Evolutionary conservation across 768 basidiomycete genomes (phyloP).

Genomic region (Naganishia friedmannii): DNA sequence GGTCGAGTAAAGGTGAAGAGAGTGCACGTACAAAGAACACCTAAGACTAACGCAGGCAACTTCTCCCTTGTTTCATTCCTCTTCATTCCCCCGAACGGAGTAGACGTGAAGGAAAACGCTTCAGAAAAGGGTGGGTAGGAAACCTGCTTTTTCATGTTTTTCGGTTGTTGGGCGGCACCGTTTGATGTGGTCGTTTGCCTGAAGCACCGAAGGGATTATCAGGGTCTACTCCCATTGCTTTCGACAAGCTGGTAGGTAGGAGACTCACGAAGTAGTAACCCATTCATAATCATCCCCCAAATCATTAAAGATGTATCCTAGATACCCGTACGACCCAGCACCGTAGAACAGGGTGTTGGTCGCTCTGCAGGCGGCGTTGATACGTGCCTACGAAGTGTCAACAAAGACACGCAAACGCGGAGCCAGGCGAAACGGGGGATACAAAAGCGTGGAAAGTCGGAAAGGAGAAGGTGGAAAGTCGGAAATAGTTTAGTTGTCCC

Average conservation of each 20-base stretch:
- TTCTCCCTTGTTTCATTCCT: constrained; percentile 76
- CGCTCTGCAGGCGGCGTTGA: constrained; percentile 77
- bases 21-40: constrained; percentile 62
- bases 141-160: constrained; percentile 57
- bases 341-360: constrained; percentile 77
- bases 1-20: neutral
- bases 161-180: constrained; percentile 47
- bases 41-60: constrained; percentile 71
- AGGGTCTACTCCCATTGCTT: too few species aligned
- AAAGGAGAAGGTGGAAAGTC: too few species aligned
- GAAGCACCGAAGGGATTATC: neutral
- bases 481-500: too few species aligned
- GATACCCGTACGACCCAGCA: constrained; percentile 84
- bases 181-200: constrained; percentile 3
- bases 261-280: constrained; percentile 71
- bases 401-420: too few species aligned
- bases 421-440: too few species aligned
- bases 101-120: constrained; percentile 53
- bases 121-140: constrained; percentile 58
- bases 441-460: neutral
- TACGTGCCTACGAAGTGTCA: constrained; percentile 72
- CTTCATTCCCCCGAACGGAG: constrained; percentile 65
- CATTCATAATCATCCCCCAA: constrained; percentile 75
- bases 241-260: too few species aligned
- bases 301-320: constrained; percentile 93